Evolutionary conservation across 1,284 basidiomycete genomes (phyloP), one percentile per base, ranked within the genome.

Genomic region (Stereum hirsutum): DNA sequence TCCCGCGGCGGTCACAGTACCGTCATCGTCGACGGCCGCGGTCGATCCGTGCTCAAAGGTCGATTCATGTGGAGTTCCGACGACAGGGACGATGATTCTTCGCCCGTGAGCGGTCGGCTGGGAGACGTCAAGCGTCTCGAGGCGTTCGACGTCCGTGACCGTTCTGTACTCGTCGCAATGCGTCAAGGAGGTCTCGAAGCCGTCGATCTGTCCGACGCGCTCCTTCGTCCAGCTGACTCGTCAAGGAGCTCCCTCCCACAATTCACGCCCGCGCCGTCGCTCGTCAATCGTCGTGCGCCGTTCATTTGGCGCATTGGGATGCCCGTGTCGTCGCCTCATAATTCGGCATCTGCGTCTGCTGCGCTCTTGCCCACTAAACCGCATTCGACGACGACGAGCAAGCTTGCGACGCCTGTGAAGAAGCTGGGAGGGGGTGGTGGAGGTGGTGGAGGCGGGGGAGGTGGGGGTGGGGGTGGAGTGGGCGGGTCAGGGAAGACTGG

Each of bases 1-100:
- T 85, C 87, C 15, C 78, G 87, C 23, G 89, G 89, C 17, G 83
- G 84, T 1, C 83, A 88, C 52, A 86, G 85, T 50, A 91, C 87
- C 0, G 72, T 82, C 4, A 88, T 91, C 41, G 89, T 91, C 17
- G 89, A 90, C 54, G 75, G 81, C 20, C 75, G 87, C 19, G 89
- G 89, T 25, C 69, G 84, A 43, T 85, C 86, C 5, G 86, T 90
- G 10, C 69, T 90, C 14, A 85, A 87, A 52, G 81, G 81, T 25
- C 76, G 78, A 41, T 80, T 90, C 47, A 27, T 84, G 40, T 90
- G 87, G 87, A 88, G 77, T 45, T 56, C 66, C 1, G 82, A 88
- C 42, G 78, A 78, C 5, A 57, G 61, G n/a, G 65, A 69, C n/a
- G 72, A 76, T 11, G 68, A 72, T 23, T 51, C 60, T 39, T 44